Conservation (phyloP, 2,329 filamentous ascomycete genomes). For the Colletotrichum salicis region DNA sequence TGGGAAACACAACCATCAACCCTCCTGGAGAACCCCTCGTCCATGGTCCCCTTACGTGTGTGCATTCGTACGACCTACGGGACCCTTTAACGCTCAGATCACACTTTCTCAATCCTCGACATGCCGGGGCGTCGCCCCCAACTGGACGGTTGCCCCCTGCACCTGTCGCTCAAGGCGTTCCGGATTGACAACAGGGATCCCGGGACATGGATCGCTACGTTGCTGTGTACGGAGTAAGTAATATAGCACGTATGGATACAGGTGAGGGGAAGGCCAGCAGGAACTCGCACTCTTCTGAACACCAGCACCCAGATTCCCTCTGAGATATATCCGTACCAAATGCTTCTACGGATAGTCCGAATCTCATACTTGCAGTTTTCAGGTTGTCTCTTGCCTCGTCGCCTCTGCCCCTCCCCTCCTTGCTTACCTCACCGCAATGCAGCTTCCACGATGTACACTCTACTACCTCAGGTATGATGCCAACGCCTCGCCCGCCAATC, state of each 20-base stretch:
- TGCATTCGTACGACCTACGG: not conserved
- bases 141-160: constrained; percentile 29
- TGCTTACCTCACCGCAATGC: not conserved
- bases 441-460: not conserved
- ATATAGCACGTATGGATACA: not conserved
- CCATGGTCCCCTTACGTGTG: not conserved
- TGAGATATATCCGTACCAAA: too few species aligned
- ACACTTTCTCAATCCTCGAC: not conserved
- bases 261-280: not conserved
- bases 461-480: not conserved
- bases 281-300: not conserved
- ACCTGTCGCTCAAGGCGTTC: constrained; percentile 30
- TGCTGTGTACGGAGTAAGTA: too few species aligned
- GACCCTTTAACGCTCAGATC: not conserved
- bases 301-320: not conserved
- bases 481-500: too few species aligned
- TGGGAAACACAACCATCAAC: not conserved
- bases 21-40: not conserved
- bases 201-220: constrained; percentile 4
- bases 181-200: constrained; percentile 34
- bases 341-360: not conserved
- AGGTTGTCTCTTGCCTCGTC: not conserved
- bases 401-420: not conserved
- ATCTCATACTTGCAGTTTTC: not conserved
- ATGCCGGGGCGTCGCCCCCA: constrained; percentile 8